Base-by-base conservation (phyloP, 306 rosid species). In the Purshia tridentata region DNA sequence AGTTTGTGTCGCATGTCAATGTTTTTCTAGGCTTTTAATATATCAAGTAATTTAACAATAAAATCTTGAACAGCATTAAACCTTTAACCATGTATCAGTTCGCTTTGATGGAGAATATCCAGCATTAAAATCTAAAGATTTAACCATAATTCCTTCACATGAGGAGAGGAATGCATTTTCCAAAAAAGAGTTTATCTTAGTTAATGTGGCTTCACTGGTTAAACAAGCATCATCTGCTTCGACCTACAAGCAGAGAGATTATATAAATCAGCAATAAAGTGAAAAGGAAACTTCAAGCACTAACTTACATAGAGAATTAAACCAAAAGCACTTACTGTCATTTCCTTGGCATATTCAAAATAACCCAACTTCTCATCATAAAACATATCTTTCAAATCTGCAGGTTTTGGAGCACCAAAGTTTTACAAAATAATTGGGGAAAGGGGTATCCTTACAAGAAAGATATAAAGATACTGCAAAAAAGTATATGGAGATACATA, bases 141-240 rank as follows among this genome's bases (percentile, higher is more conserved):
- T 93, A 48, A 93, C 88, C 93, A 93, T 88, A 79, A 93, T 84
- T 77, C 98, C 98, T 93, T 93, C 98, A 81, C 98, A 87, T 19
- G 93, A 87, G 59, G 96, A 86, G 46, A 46, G 77, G 68, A 90
- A 77, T 50, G 98, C 92, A 74, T 81, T 82, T 86, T 89, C 89
- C 56, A 90, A 73, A 77, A 93, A 93, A 66, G 81, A 77, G 80
- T 77, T 90, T 69, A 86, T 78, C 82, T 79, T 90, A 40, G 70
- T 64, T 63, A 83, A 78, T 2, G 91, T 86, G 57, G 84, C 82
- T 78, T 93, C 93, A 75, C 78, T 78, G 45, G 84, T 83, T 81
- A 77, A 73, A 76, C 87, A 87, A 78, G 95, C 83, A 79, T 87
- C 89, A 68, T 86, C 96, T 71, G 88, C 89, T 82, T 93, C 97